Evolutionary conservation across 495 filamentous ascomycete species (phyloP).

Genomic region (Podospora didyma): DNA sequence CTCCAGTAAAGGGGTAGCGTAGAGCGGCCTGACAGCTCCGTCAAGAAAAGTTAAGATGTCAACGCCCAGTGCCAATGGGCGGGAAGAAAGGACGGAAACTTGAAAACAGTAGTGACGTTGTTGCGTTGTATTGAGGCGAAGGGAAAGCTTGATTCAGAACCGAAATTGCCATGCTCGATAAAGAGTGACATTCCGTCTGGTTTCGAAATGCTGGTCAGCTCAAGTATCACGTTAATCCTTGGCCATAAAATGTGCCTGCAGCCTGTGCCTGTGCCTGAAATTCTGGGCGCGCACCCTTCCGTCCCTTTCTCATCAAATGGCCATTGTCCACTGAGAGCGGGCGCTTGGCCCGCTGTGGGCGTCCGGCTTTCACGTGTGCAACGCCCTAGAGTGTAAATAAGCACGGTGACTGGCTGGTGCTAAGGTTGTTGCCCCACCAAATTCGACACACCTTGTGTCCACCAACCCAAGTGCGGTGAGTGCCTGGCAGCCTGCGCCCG

Average conservation of each 20-base stretch:
- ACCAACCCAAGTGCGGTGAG: too few relatives aligned
- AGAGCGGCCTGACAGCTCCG: neutral
- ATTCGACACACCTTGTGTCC: too few relatives aligned
- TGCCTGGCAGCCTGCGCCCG: too few relatives aligned
- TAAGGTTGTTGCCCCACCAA: too few relatives aligned
- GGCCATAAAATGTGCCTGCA: neutral
- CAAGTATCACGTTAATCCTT: neutral
- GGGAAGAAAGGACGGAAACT: neutral
- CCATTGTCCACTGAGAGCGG: neutral
- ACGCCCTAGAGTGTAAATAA: neutral
- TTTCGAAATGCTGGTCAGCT: neutral
- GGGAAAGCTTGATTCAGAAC: neutral
- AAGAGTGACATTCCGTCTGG: neutral
- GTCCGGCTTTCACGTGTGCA: neutral
- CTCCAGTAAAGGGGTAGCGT: too few relatives aligned
- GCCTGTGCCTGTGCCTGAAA: neutral
- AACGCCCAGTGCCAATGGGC: too few relatives aligned
- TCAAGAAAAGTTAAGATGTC: too few relatives aligned
- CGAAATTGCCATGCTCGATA: neutral
- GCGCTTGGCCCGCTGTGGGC: neutral
- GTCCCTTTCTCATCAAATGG: neutral
- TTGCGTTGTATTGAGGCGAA: neutral
- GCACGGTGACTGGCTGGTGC: neutral
- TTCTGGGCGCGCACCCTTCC: neutral
- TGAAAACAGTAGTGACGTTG: constrained; percentile 9